Percentiles rank a stretch among this genome's conserved stretches.
These are phyloP conservation scores for Psilocybe sp. DNA, from an alignment of 768 basidiomycete species.

Conservation along the genomic window DNA sequence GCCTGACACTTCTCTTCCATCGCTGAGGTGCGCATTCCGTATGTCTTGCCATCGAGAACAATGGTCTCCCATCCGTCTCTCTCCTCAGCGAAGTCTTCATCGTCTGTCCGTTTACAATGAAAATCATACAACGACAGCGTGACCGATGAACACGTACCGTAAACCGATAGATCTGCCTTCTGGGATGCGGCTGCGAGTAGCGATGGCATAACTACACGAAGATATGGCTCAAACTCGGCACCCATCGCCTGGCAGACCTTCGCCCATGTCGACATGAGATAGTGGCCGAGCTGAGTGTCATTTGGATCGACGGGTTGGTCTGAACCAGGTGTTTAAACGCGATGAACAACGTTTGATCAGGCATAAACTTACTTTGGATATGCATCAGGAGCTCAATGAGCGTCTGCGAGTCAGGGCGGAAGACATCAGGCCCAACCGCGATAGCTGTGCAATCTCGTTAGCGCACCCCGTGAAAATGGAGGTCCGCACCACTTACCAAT, in stretches of 20 bases:
- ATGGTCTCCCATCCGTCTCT: slow-evolving; percentile 81
- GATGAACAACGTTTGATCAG: too few species aligned
- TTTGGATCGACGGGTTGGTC: slow-evolving; percentile 67
- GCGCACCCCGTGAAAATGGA: too few species aligned
- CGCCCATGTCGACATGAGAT: slow-evolving; percentile 85
- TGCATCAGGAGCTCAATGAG: slow-evolving; percentile 72
- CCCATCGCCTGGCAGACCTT: slow-evolving; percentile 86
- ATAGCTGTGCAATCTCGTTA: slow-evolving; percentile 49
- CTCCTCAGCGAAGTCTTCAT: slow-evolving; percentile 50
- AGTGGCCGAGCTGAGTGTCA: slow-evolving; percentile 71
- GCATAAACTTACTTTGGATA: slow-evolving; percentile 62
- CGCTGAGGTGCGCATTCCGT: slow-evolving; percentile 75
- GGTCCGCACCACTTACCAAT: slow-evolving; percentile 75
- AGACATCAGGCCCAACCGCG: slow-evolving; percentile 80
- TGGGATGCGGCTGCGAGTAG: slow-evolving; percentile 71
- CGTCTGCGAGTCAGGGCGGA: slow-evolving; percentile 68
- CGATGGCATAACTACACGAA: slow-evolving; percentile 81
- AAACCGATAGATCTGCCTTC: slow-evolving; percentile 77
- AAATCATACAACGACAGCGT: not conserved
- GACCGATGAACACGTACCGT: slow-evolving; percentile 47
- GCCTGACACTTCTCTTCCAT: slow-evolving; percentile 89
- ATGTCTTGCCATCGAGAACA: slow-evolving; percentile 70
- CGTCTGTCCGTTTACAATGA: slow-evolving; percentile 28
- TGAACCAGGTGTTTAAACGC: too few species aligned
- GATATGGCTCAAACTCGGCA: slow-evolving; percentile 81